Percentiles rank a stretch among this genome's conserved stretches.
These are phyloP conservation scores for Cornus controversa DNA, from an alignment of 148 eudicot species.

Conservation along the genomic window DNA sequence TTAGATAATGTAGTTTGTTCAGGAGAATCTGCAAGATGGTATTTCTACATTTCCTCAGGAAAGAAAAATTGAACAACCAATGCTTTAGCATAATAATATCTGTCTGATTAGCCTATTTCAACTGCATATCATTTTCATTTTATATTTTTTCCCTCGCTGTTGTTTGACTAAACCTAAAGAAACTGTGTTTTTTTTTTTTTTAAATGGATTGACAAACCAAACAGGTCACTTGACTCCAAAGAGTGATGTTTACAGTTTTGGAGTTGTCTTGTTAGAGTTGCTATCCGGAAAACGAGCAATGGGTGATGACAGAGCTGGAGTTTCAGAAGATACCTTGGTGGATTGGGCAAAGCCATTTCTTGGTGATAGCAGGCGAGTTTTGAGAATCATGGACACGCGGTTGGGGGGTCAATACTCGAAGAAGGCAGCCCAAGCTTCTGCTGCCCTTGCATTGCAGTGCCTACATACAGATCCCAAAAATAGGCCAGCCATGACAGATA, in stretches of 20 bases:
- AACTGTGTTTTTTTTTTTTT: not conserved
- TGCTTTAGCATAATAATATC: too few relatives aligned
- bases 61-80: too few relatives aligned
- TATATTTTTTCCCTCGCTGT: not conserved
- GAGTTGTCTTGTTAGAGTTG: slow-evolving; percentile 46
- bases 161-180: not conserved
- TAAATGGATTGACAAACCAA: not conserved
- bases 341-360: slow-evolving; percentile 54
- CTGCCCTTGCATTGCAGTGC: slow-evolving; percentile 43
- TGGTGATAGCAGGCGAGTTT: slow-evolving; percentile 31
- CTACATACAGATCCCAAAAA: slow-evolving; percentile 35
- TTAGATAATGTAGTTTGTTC: too few relatives aligned
- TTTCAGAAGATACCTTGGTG: slow-evolving; percentile 37
- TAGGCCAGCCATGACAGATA: slow-evolving; percentile 45
- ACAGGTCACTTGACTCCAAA: slow-evolving; percentile 49
- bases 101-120: too few relatives aligned
- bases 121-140: not conserved
- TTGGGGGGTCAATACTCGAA: slow-evolving; percentile 59
- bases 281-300: slow-evolving; percentile 41
- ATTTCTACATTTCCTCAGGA: too few relatives aligned
- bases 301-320: slow-evolving; percentile 31
- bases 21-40: too few relatives aligned
- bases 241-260: slow-evolving; percentile 53
- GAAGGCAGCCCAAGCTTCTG: slow-evolving; percentile 45
- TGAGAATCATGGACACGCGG: slow-evolving; percentile 54